Evolutionary conservation across 31 red algal species (phyloP).

Genomic region (Asparagopsis taxiformis): DNA sequence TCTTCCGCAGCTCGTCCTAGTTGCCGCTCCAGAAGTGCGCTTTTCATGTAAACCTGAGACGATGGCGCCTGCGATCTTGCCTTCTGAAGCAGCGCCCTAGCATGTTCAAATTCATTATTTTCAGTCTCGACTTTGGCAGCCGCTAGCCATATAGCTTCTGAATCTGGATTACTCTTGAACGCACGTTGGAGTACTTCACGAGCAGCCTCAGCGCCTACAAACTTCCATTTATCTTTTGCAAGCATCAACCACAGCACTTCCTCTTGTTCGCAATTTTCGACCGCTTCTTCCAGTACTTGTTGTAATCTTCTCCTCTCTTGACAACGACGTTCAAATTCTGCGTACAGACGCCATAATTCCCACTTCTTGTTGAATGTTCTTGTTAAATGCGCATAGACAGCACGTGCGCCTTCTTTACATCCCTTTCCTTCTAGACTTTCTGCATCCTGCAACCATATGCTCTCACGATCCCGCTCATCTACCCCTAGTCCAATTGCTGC

Average conservation of each 20-base stretch:
- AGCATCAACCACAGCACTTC: slow-evolving; percentile 73
- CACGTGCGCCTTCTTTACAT: slow-evolving; percentile 28
- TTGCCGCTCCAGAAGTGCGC: slow-evolving; percentile 60
- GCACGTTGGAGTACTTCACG: slow-evolving; percentile 50
- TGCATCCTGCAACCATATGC: slow-evolving; percentile 50
- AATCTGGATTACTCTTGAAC: slow-evolving; percentile 37
- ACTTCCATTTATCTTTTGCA: slow-evolving; percentile 63
- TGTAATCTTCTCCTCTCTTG: slow-evolving; percentile 15
- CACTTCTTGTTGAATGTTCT: slow-evolving; percentile 7
- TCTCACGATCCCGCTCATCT: slow-evolving; percentile 19
- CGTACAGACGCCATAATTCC: slow-evolving; percentile 64
- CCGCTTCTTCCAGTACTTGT: slow-evolving; percentile 33
- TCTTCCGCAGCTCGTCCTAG: slow-evolving; percentile 15
- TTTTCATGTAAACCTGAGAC: slow-evolving; percentile 54
- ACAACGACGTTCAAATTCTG: slow-evolving; percentile 56
- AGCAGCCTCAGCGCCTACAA: slow-evolving; percentile 39
- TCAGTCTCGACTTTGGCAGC: slow-evolving; percentile 76
- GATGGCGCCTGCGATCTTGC: slow-evolving; percentile 27
- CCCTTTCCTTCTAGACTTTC: slow-evolving; percentile 36
- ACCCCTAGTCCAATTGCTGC: slow-evolving; percentile 41
- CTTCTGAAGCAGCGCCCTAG: slow-evolving; percentile 33
- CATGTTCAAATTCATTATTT: slow-evolving; percentile 42
- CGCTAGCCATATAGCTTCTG: slow-evolving; percentile 69
- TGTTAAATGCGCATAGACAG: slow-evolving; percentile 42
- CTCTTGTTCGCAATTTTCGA: slow-evolving; percentile 33